Evolutionary conservation across 148 eudicot genomes (phyloP).

Genomic region (Pouteria glomerata): DNA sequence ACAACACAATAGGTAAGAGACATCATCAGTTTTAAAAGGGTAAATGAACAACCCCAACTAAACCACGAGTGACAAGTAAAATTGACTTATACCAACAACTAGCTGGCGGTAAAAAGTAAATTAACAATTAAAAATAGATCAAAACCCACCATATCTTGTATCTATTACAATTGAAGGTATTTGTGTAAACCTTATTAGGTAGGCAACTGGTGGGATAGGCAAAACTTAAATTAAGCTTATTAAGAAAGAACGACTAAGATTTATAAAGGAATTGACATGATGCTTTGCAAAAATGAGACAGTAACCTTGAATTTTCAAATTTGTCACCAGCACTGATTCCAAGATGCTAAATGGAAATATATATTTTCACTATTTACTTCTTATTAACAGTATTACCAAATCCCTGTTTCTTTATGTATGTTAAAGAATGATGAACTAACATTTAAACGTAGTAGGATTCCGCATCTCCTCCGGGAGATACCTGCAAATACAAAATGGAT

Average conservation of each 20-base stretch:
- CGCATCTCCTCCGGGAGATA: constrained; percentile 98
- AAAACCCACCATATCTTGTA: background rate
- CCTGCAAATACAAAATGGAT: constrained; percentile 36
- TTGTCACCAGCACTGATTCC: background rate
- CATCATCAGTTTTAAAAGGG: background rate
- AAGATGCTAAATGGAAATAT: background rate
- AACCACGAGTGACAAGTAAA: too few species aligned
- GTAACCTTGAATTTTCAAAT: background rate
- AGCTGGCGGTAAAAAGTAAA: too few species aligned
- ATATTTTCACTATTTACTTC: background rate
- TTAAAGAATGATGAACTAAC: constrained; percentile 47
- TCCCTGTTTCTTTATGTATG: background rate
- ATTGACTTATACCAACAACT: too few species aligned
- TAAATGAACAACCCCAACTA: too few species aligned
- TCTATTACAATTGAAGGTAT: background rate
- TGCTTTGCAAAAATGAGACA: background rate
- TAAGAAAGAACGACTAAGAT: background rate
- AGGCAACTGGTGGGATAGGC: background rate
- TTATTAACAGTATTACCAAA: background rate
- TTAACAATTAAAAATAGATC: background rate
- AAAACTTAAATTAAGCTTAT: background rate
- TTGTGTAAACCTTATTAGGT: background rate
- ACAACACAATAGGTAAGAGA: background rate
- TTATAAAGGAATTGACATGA: background rate
- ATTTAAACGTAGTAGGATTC: constrained; percentile 85